Base-by-base conservation (phyloP, 306 rosid species). In the Cercis canadensis region DNA sequence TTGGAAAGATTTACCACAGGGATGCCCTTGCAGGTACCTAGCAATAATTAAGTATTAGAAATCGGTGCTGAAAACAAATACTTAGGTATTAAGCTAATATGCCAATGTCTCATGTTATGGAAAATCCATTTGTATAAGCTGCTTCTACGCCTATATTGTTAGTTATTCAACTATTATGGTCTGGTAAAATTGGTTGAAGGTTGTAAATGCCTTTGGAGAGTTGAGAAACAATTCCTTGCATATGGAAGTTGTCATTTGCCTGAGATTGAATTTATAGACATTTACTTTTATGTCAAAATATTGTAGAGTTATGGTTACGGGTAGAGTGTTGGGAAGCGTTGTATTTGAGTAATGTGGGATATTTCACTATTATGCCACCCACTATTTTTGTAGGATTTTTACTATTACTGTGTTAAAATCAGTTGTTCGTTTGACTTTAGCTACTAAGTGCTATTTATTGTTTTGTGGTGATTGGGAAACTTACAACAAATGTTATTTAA, bases 1-100 rank as follows among this genome's bases (percentile, higher is more conserved):
- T 80, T 56, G 68, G 79, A 75, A 78, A 50, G 78, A 10, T 83
- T 88, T 39, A 73, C 81, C 69, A 56, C 87, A 0, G 78, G 76
- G 40, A 39, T 58, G 18, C 74, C 84, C 46, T 69, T 72, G 36
- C 80, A 68, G 85, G 89, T 87, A 70, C 37, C n/a, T n/a, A n/a
- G n/a, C 41, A 31, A 31, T 17, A 50, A 46, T 10, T n/a, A 65
- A 62, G 39, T 51, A 18, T 41, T 24, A n/a, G 7, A 2, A 5
- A 16, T 73, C 51, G 17, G 7, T 11, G 53, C 36, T 24, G 36
- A 39, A 18, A 24, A 36, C 36, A 4, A 9, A 36, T 40, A 15
- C 44, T 70, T 57, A 13, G 15, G 3, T 41, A 10, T 33, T 68
- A 50, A 11, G 32, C 31, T 54, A 40, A 45, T 24, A 13, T 63